Evolutionary conservation across 306 rosid species (phyloP).

Genomic region (Ormosia emarginata): DNA sequence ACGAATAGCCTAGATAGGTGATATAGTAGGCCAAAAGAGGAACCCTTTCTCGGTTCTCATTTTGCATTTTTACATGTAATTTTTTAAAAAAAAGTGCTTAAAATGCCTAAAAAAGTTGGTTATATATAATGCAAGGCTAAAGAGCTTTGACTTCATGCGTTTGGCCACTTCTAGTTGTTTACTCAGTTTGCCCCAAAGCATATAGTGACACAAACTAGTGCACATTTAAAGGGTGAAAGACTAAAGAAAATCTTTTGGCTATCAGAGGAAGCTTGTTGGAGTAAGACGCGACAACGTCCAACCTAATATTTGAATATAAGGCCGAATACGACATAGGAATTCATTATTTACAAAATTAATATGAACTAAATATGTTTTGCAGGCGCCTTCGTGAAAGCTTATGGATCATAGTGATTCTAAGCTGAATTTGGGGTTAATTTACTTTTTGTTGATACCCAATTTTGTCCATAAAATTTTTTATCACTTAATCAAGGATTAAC

Average conservation of each 20-base stretch:
- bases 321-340: neutral
- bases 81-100: neutral
- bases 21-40: neutral
- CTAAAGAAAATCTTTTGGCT: neutral
- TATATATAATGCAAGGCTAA: neutral
- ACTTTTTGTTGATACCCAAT: no score
- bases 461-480: no score
- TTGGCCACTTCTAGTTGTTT: slow-evolving; percentile 6
- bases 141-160: slow-evolving; percentile 1
- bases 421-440: neutral
- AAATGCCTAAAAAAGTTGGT: neutral
- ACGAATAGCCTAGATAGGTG: neutral
- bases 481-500: no score
- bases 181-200: neutral
- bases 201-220: neutral
- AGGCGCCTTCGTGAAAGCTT: neutral
- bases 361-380: neutral
- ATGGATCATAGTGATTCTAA: neutral
- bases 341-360: neutral
- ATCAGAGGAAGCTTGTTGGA: slow-evolving; percentile 22
- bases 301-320: neutral
- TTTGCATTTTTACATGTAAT: neutral
- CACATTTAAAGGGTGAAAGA: neutral
- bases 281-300: neutral
- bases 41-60: neutral